Conservation (phyloP, 306 rosid species). For the Prunus padus region DNA sequence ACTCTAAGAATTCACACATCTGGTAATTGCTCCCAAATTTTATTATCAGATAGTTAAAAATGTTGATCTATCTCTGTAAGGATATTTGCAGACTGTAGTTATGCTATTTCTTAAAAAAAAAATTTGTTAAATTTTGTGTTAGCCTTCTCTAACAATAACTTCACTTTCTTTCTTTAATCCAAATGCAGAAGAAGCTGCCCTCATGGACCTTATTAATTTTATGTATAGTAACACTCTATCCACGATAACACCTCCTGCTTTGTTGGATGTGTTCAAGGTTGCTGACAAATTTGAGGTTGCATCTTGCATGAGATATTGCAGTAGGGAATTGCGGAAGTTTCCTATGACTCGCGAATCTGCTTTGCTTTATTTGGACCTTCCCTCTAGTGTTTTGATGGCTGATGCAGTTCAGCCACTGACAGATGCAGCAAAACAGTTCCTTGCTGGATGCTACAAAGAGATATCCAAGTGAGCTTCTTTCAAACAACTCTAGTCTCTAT, state of each 20-base stretch:
- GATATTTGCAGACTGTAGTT: background rate
- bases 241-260: conserved; percentile 21
- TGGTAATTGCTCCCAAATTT: conserved; percentile 24
- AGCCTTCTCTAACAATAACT: conserved; percentile 6
- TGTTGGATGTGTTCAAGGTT: conserved; percentile 52
- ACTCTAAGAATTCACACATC: conserved; percentile 47
- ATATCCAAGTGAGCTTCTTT: conserved; percentile 37
- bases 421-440: conserved; percentile 47
- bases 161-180: conserved; percentile 7
- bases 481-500: background rate
- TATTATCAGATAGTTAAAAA: background rate
- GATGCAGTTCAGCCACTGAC: conserved; percentile 53
- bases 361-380: conserved; percentile 52
- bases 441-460: conserved; percentile 44
- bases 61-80: background rate
- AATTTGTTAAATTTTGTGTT: no score
- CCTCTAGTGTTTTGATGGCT: conserved; percentile 37
- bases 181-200: conserved; percentile 54
- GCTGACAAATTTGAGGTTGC: conserved; percentile 58
- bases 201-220: conserved; percentile 55
- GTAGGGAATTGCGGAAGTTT: conserved; percentile 30
- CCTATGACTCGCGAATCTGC: conserved; percentile 55
- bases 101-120: background rate
- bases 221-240: conserved; percentile 46
- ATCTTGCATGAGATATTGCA: conserved; percentile 52